phyloP scores from a whole-genome alignment of 257 asterid species.

The Nicotiana tabacum region DNA sequence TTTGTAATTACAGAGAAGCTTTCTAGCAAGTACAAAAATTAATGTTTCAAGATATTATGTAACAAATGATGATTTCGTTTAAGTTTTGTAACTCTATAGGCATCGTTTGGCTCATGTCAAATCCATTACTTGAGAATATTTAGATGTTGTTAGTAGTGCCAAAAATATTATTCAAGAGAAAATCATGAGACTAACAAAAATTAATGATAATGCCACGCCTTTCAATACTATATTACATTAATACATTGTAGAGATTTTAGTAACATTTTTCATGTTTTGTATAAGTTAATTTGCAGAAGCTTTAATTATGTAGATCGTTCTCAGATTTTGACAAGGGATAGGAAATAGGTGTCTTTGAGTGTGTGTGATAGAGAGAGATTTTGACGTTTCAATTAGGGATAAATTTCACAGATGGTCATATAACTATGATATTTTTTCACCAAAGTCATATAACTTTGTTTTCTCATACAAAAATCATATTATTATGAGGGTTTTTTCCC shows the following conservation, averaged over 20 bases:
- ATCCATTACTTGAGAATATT: no score
- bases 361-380: neutral
- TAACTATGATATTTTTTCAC: no score
- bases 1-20: neutral
- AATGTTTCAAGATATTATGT: neutral
- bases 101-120: neutral
- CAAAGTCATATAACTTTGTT: no score
- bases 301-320: neutral
- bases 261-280: neutral
- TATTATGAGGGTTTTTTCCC: no score
- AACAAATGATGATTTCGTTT: neutral
- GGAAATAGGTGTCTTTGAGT: neutral
- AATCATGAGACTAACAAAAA: neutral
- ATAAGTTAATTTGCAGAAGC: neutral
- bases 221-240: neutral
- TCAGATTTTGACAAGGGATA: neutral
- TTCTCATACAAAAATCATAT: no score
- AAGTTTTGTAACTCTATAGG: no score
- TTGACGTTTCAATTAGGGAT: neutral
- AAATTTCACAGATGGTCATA: no score
- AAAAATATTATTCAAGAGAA: neutral
- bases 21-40: neutral
- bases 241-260: neutral
- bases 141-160: neutral
- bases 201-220: neutral